Evolutionary conservation across 2,329 filamentous ascomycete genomes (phyloP).

Genomic region (Berkeleyomyces basicola): DNA sequence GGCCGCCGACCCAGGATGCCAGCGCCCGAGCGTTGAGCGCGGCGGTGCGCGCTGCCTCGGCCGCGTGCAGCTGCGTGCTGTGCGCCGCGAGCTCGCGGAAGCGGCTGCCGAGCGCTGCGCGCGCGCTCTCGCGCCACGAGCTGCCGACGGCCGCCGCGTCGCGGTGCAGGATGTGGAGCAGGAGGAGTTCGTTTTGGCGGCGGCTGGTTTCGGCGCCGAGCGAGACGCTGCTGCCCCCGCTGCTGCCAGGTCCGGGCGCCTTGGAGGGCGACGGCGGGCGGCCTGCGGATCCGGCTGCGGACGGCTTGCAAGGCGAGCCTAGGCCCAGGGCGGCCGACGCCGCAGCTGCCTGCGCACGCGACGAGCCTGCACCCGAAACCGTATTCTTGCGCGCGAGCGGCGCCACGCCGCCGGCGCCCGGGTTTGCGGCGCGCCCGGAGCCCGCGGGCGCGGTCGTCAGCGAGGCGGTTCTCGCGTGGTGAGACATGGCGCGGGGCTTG

Average conservation of each 20-base stretch:
- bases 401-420: background rate
- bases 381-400: background rate
- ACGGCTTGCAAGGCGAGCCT: constrained; percentile 34
- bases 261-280: constrained; percentile 42
- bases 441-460: background rate
- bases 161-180: constrained; percentile 47
- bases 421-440: background rate
- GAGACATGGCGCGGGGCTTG: constrained; percentile 18
- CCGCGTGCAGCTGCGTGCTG: constrained; percentile 21
- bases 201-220: constrained; percentile 39
- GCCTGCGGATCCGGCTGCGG: constrained; percentile 39
- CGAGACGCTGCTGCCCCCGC: constrained; percentile 32
- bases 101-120: constrained; percentile 27
- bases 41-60: constrained; percentile 31
- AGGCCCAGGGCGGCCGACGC: too few relatives aligned
- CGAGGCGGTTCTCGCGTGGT: background rate
- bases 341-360: background rate
- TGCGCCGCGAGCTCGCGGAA: constrained; percentile 26
- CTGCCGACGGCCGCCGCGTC: constrained; percentile 28
- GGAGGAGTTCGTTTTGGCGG: constrained; percentile 47
- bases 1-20: constrained; percentile 31
- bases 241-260: constrained; percentile 23
- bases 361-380: background rate
- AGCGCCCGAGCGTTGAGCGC: constrained; percentile 35
- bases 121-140: constrained; percentile 42